These are phyloP conservation scores for Coprinellus micaceus DNA, from an alignment of 768 basidiomycete species.

Conservation along the genomic window DNA sequence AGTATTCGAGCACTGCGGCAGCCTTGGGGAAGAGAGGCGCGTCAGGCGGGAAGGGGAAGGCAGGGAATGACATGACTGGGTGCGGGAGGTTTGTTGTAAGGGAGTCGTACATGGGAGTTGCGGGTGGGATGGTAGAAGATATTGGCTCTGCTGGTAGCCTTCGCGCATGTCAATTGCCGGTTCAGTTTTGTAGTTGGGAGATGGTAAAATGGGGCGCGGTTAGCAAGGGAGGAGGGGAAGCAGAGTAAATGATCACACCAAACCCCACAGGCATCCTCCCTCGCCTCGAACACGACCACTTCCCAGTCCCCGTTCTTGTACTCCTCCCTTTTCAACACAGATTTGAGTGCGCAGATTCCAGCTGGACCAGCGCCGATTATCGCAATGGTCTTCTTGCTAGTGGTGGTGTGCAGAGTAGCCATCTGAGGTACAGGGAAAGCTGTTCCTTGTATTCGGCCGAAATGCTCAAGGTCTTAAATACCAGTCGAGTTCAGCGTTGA, in stretches of 20 bases:
- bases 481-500: too few relatives aligned
- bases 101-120: slow-evolving; percentile 73
- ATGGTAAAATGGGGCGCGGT: too few relatives aligned
- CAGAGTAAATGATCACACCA: too few relatives aligned
- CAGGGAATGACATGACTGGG: slow-evolving; percentile 67
- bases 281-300: slow-evolving; percentile 59
- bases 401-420: too few relatives aligned
- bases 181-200: too few relatives aligned
- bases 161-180: too few relatives aligned
- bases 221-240: too few relatives aligned
- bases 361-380: slow-evolving; percentile 76
- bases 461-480: too few relatives aligned
- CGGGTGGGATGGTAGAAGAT: slow-evolving; percentile 46
- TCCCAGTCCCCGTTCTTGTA: slow-evolving; percentile 60
- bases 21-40: slow-evolving; percentile 71
- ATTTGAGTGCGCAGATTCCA: slow-evolving; percentile 68
- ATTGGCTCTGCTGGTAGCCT: slow-evolving; percentile 52
- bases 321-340: slow-evolving; percentile 55
- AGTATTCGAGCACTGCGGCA: slow-evolving; percentile 59
- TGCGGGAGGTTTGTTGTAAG: slow-evolving; percentile 82
- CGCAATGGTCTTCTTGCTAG: slow-evolving; percentile 52
- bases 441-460: too few relatives aligned
- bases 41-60: slow-evolving; percentile 63
- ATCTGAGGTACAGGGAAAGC: too few relatives aligned
- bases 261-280: slow-evolving; percentile 66